Base-by-base conservation (phyloP, 805 yeast genomes). In the Candida palmyrensis region DNA sequence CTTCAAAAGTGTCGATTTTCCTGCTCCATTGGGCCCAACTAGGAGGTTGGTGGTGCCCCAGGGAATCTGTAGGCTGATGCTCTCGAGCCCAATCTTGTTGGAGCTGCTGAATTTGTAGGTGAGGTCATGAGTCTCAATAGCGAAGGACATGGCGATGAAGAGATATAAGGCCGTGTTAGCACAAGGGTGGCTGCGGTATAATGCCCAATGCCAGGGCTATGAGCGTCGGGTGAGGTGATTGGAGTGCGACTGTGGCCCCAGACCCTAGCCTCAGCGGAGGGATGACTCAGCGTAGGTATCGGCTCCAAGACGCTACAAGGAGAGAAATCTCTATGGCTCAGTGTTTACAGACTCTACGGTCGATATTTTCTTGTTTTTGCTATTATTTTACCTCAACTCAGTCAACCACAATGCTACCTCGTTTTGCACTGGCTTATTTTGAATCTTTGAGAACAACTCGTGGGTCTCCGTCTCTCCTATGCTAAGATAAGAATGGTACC, bases 21-120 rank as follows among this genome's bases (percentile, higher is more conserved):
- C 97, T 1, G 98, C 97, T 13, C 98, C 98, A 48, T 89, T 89
- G 9, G 97, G 95, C 0, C 98, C 98, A 16, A 92, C 71, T 6
- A 92, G 57, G 22, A 92, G 63, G 8, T 89, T 77, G 39, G 96
- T 71, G 1, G 90, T 74, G 5, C 82, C 78, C 71, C 82, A 75
- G 1, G 80, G 77, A 14, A 92, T 68, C 9, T 62, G 44, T 25
- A 92, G 49, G 23, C 68, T 65, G 40, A 90, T 71, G 29, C 84
- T 68, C 19, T 72, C 71, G 11, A 92, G 64, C 0, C 96, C 95
- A 3, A 84, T 73, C 32, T 71, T 69, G 3, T 71, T 64, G 33
- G 71, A 63, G 5, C 62, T 57, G 1, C 82, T 74, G 49, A 83
- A 90, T 18, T 72, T 76, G 56, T 88, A 92, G 2, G 80, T 73